Percentiles rank a stretch among this genome's conserved stretches.
These are phyloP conservation scores for Lentinula boryana DNA, from an alignment of 768 basidiomycete genomes.

Conservation along the genomic window DNA sequence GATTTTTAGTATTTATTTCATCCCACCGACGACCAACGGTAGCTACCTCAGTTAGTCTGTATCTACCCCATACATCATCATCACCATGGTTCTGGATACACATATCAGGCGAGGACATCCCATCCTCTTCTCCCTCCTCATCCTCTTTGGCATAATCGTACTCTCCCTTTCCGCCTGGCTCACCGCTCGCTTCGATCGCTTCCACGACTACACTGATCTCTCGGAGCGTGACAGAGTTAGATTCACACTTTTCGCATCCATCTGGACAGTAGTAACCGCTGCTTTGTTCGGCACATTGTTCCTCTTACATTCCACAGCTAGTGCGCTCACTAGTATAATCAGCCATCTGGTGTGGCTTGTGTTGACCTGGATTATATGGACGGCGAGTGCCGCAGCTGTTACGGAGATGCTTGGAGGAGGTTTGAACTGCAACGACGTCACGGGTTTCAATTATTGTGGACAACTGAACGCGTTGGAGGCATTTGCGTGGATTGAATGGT, in stretches of 20 bases:
- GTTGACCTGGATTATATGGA: conserved; percentile 50
- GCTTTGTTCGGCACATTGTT: conserved; percentile 50
- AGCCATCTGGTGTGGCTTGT: conserved; percentile 43
- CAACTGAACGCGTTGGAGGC: conserved; percentile 73
- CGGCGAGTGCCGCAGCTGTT: conserved; percentile 64
- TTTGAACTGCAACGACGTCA: conserved; percentile 47
- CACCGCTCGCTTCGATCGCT: conserved; percentile 49
- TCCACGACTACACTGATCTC: conserved; percentile 42
- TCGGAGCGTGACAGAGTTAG: conserved; percentile 57
- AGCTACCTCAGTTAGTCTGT: neutral
- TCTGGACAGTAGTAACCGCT: conserved; percentile 62
- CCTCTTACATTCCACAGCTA: conserved; percentile 35
- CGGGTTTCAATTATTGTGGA: conserved; percentile 55
- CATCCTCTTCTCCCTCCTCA: neutral
- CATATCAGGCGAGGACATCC: conserved; percentile 2
- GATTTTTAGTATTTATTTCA: neutral
- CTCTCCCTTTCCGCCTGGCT: conserved; percentile 72
- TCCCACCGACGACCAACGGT: neutral
- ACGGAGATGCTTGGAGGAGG: conserved; percentile 64
- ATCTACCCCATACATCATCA: neutral
- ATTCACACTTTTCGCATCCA: conserved; percentile 64
- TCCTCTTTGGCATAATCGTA: neutral
- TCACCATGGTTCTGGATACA: neutral
- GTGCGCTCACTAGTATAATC: conserved; percentile 53
- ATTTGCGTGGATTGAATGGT: conserved; percentile 77